These are phyloP conservation scores for Solanum dulcamara DNA, from an alignment of 257 asterid species.

Conservation along the genomic window DNA sequence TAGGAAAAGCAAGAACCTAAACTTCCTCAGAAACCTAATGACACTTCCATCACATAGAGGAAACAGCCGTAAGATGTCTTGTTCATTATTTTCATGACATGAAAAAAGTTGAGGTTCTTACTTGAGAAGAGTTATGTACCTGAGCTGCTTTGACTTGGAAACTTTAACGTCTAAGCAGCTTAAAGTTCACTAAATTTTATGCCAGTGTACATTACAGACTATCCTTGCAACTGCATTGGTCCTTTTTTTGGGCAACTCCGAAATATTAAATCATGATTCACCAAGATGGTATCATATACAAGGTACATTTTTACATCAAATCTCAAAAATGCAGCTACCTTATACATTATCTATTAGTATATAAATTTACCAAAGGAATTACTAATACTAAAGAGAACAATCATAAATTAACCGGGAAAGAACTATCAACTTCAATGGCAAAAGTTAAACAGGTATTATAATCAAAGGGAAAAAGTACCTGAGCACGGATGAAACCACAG, in stretches of 20 bases:
- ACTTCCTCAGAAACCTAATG: not conserved
- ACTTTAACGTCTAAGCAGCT: not conserved
- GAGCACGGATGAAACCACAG: slow-evolving; percentile 88
- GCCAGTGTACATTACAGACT: not conserved
- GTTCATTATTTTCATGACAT: not conserved
- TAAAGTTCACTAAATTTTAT: not conserved
- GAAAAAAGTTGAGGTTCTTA: not conserved
- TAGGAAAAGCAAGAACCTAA: not conserved
- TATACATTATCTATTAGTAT: not conserved
- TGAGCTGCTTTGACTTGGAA: not conserved
- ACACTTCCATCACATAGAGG: not conserved
- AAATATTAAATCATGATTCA: not conserved
- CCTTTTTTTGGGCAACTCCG: not conserved
- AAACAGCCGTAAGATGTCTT: not conserved
- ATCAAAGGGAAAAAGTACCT: slow-evolving; percentile 15
- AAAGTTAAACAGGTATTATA: not conserved
- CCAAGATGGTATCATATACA: not conserved
- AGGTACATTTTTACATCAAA: not conserved
- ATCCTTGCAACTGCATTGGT: too few species aligned
- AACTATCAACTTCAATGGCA: not conserved
- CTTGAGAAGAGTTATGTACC: not conserved
- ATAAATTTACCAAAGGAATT: not conserved
- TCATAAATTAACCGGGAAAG: not conserved
- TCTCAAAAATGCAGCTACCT: not conserved
- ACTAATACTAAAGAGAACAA: not conserved